phyloP scores from a whole-genome alignment of 2,329 filamentous ascomycete species.

The Beauveria sp. region DNA sequence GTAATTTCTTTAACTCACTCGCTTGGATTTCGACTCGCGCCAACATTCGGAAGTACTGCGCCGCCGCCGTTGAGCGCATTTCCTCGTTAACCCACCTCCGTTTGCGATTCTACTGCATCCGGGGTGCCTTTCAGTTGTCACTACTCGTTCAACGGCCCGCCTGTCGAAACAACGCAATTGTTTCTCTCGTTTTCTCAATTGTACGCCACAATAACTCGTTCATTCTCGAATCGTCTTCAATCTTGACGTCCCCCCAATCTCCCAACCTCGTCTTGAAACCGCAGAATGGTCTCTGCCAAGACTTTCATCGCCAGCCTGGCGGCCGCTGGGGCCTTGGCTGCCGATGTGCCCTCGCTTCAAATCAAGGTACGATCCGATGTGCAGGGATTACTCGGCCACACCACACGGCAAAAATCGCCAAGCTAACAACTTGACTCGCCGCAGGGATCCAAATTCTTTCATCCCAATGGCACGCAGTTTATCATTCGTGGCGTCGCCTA shows the following conservation, averaged over 20 bases:
- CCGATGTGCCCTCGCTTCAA: slow-evolving; percentile 49
- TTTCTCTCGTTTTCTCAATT: neutral
- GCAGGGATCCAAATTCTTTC: slow-evolving; percentile 81
- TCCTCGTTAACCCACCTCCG: neutral
- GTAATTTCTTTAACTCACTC: neutral
- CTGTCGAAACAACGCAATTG: neutral
- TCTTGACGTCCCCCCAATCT: too few relatives aligned
- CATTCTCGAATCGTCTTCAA: neutral
- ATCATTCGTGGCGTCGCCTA: slow-evolving; percentile 93
- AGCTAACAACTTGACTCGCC: slow-evolving; percentile 11
- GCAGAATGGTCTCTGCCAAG: slow-evolving; percentile 17
- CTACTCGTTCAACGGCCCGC: neutral
- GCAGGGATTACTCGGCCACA: neutral
- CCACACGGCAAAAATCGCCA: neutral
- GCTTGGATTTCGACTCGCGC: neutral
- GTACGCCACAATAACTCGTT: neutral
- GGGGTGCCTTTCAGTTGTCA: too few relatives aligned
- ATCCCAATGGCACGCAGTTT: slow-evolving; percentile 59
- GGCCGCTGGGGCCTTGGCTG: slow-evolving; percentile 33
- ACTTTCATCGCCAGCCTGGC: slow-evolving; percentile 29
- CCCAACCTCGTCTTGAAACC: neutral
- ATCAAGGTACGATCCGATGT: slow-evolving; percentile 52
- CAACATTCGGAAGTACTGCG: neutral
- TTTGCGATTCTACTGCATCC: neutral
- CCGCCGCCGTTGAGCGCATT: neutral